These are phyloP conservation scores for Lasiosphaeria hispida DNA, from an alignment of 495 filamentous ascomycete species.

Conservation along the genomic window DNA sequence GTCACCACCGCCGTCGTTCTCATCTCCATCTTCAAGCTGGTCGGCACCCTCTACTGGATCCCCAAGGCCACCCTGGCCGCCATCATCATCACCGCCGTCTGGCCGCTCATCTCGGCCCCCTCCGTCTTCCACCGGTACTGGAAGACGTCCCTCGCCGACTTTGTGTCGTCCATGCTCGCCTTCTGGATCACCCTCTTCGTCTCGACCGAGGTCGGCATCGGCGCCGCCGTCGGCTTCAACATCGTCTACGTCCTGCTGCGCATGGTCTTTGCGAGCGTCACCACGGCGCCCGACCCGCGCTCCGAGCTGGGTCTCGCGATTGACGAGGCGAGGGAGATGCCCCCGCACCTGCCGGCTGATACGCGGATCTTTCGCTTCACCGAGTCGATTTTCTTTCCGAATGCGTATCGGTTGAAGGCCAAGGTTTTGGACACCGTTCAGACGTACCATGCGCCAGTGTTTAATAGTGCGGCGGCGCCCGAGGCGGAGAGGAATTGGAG, in stretches of 20 bases:
- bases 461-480: constrained; percentile 16
- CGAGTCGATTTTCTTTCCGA: constrained; percentile 48
- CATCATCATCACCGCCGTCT: constrained; percentile 48
- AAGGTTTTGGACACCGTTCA: constrained; percentile 43
- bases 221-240: constrained; percentile 45
- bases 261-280: constrained; percentile 36
- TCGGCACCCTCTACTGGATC: constrained; percentile 50
- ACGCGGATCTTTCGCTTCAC: constrained; percentile 41
- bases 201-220: constrained; percentile 48
- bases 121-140: constrained; percentile 47
- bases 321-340: constrained; percentile 15
- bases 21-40: constrained; percentile 47
- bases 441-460: constrained; percentile 34
- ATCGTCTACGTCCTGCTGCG: constrained; percentile 46
- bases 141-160: constrained; percentile 48
- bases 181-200: constrained; percentile 52
- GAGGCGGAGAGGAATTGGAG: constrained; percentile 46
- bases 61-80: constrained; percentile 49
- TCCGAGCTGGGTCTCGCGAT: constrained; percentile 17
- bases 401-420: constrained; percentile 44
- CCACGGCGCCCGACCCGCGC: constrained; percentile 18
- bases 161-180: constrained; percentile 47
- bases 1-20: constrained; percentile 48
- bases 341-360: constrained; percentile 30
- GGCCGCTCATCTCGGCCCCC: constrained; percentile 42